phyloP scores from a whole-genome alignment of 169 alveolate genomes.

The Fabrea salina region DNA sequence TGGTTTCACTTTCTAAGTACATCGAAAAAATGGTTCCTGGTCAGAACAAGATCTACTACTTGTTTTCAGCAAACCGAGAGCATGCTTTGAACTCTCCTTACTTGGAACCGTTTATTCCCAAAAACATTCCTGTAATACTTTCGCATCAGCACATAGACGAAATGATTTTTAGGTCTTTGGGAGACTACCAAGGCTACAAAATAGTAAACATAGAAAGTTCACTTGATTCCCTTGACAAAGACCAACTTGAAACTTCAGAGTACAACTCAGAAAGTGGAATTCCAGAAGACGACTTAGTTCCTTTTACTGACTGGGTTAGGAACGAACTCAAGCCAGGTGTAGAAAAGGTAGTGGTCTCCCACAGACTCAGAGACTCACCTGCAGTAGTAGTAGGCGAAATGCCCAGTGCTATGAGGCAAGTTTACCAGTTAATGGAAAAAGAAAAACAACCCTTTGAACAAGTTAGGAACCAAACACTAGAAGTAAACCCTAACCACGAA shows the following conservation, averaged over 20 bases:
- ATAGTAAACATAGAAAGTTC: constrained; percentile 65
- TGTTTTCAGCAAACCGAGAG: constrained; percentile 48
- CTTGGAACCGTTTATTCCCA: constrained; percentile 55
- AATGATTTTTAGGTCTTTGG: constrained; percentile 48
- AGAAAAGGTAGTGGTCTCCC: constrained; percentile 53
- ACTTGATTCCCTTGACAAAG: constrained; percentile 36
- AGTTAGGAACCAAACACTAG: constrained; percentile 42
- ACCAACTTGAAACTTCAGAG: constrained; percentile 20
- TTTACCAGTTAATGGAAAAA: constrained; percentile 59
- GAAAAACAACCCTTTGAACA: constrained; percentile 34
- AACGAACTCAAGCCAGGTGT: constrained; percentile 56
- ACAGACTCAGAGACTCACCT: constrained; percentile 62
- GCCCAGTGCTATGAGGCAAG: constrained; percentile 66
- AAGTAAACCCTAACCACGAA: constrained; percentile 65
- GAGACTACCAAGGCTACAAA: constrained; percentile 42
- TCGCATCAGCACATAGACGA: constrained; percentile 63
- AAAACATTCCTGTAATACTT: constrained; percentile 45
- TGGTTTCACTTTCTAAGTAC: constrained; percentile 59
- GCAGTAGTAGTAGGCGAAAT: constrained; percentile 58
- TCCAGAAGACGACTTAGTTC: constrained; percentile 53
- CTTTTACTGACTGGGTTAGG: constrained; percentile 67
- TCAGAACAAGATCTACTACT: constrained; percentile 58
- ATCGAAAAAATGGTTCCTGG: constrained; percentile 51
- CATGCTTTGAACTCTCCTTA: constrained; percentile 54
- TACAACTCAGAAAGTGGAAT: constrained; percentile 10